Evolutionary conservation across 2,329 filamentous ascomycete genomes (phyloP), one percentile per base, ranked within the genome.

Genomic region (Colletotrichum chlorophyti): DNA sequence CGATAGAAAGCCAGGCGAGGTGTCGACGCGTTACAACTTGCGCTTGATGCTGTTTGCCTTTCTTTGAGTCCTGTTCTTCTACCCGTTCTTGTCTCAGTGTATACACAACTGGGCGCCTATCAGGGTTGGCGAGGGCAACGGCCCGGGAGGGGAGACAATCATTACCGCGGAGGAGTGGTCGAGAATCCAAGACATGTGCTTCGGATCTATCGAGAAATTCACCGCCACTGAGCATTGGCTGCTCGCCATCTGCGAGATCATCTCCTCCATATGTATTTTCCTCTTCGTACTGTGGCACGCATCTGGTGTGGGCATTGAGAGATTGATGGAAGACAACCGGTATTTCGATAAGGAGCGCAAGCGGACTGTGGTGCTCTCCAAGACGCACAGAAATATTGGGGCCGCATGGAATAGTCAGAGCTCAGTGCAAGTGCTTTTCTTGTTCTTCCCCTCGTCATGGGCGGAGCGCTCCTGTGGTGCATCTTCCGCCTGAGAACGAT

Each of bases 61-160:
- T 8, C 24, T 43, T 4, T 15, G 61, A 6, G 49, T 59, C 2
- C 12, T 68, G 4, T 67, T 63, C 1, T 68, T 67, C 26, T 66
- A 66, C 21, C 64, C 65, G 0, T 69, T 69, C 15, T 19, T 69
- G 6, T 67, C 65, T 3, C 60, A 63, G 37, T 67, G 65, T 11
- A 61, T 69, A 2, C 60, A 66, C 34, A 49, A 54, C 2, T 67
- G 65, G 32, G 61, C 55, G 0, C 41, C 43, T 7, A 46, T 53
- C 6, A 53, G 42, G 1, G 63, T 66, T 8, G 65, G 64, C 0
- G 31, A 63, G 17, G 47, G 60, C 0, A 24, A 60, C 2, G 48
- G 24, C 19, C 27, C 51, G 0, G 34, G 12, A 1, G 52, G 52
- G 6, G 29, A 40, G 11, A 41, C 52, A 2, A 11, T 41, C 6